These are phyloP conservation scores for Pleurostoma richardsiae DNA, from an alignment of 2,329 filamentous ascomycete genomes.

Conservation along the genomic window DNA sequence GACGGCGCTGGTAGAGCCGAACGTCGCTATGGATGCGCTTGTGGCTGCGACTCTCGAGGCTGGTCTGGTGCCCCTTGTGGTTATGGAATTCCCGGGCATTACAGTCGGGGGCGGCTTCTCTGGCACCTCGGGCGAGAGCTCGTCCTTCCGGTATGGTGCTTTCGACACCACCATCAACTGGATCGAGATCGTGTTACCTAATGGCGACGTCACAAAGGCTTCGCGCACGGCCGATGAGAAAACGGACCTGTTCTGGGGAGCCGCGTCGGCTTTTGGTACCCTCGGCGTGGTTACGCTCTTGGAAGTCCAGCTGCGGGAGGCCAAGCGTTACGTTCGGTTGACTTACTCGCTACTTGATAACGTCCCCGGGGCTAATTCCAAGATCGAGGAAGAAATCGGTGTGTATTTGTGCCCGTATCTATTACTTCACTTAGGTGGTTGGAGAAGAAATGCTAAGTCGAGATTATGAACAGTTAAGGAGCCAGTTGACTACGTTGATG, in stretches of 20 bases:
- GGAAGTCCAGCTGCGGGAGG: constrained; percentile 50
- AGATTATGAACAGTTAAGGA: no score
- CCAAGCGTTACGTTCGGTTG: constrained; percentile 49
- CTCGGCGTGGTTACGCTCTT: constrained; percentile 57
- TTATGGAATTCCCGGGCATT: constrained; percentile 69
- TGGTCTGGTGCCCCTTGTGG: constrained; percentile 56
- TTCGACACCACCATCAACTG: constrained; percentile 59
- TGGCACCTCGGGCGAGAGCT: constrained; percentile 63
- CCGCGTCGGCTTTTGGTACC: constrained; percentile 55
- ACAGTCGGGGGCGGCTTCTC: constrained; percentile 64
- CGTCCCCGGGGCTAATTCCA: constrained; percentile 35
- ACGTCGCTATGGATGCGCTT: constrained; percentile 63
- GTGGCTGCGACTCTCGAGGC: constrained; percentile 50
- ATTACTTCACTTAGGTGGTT: no score
- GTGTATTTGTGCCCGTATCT: no score
- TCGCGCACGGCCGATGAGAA: constrained; percentile 38
- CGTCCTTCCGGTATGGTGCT: constrained; percentile 60
- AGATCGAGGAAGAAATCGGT: constrained; percentile 27
- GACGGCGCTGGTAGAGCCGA: constrained; percentile 61
- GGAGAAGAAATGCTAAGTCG: no score
- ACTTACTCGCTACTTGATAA: constrained; percentile 43
- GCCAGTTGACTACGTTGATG: constrained; percentile 61
- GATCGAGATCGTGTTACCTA: constrained; percentile 58
- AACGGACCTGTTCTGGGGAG: constrained; percentile 52
- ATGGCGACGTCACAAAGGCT: constrained; percentile 47